These are phyloP conservation scores for Dendrobium officinale DNA, from an alignment of 106 monocot species.

Conservation along the genomic window DNA sequence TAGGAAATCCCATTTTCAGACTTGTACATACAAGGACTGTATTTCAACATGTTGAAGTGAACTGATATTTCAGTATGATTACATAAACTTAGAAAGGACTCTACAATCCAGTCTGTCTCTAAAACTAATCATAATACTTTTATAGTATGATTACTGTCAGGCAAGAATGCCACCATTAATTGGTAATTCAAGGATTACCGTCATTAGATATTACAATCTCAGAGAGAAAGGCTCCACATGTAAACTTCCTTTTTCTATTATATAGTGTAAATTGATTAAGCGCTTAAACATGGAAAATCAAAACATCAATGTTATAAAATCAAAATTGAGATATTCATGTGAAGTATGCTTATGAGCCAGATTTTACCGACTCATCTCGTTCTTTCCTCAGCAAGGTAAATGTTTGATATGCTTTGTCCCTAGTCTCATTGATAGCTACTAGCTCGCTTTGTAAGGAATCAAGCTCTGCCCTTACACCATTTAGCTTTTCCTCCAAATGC, in stretches of 20 bases:
- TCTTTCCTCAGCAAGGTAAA: conserved; percentile 35
- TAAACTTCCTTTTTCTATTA: background rate
- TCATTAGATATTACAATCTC: background rate
- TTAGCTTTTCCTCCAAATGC: conserved; percentile 56
- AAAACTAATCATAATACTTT: background rate
- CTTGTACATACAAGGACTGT: background rate
- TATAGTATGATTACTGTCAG: background rate
- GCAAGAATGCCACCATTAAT: background rate
- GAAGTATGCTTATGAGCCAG: background rate
- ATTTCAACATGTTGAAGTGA: background rate
- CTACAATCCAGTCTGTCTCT: background rate
- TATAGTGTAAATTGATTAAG: background rate
- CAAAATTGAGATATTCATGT: background rate
- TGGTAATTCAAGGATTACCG: background rate
- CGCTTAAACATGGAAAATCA: background rate
- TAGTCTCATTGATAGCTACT: conserved; percentile 28
- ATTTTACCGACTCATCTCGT: conserved; percentile 46
- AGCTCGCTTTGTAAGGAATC: conserved; percentile 50
- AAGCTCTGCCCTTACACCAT: conserved; percentile 44
- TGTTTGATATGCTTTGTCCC: conserved; percentile 56
- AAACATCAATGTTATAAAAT: too few relatives aligned
- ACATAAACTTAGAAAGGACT: background rate
- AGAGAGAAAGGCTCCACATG: background rate
- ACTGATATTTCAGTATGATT: background rate
- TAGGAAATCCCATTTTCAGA: background rate